Evolutionary conservation across 768 basidiomycete genomes (phyloP).

Genomic region (Zangia roseola): DNA sequence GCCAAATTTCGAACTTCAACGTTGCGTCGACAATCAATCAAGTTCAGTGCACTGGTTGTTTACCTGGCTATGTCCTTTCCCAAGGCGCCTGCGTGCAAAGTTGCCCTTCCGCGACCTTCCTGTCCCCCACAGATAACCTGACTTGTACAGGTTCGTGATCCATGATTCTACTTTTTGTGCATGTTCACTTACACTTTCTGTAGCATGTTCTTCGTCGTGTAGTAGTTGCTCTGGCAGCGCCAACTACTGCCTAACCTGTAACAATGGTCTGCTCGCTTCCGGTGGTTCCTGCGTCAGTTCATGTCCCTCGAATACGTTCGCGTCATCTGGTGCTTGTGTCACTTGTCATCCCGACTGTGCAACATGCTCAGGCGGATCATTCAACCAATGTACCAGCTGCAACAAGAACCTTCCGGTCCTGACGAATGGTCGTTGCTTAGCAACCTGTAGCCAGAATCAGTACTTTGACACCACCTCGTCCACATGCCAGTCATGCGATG

Average conservation of each 20-base stretch:
- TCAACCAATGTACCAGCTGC: constrained; percentile 79
- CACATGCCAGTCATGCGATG: constrained; percentile 70
- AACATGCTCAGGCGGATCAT: constrained; percentile 74
- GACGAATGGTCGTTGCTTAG: constrained; percentile 72
- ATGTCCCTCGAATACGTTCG: constrained; percentile 73
- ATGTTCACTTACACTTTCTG: constrained; percentile 7
- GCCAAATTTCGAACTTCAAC: constrained; percentile 71
- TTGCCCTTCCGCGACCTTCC: constrained; percentile 75
- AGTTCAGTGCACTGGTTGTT: constrained; percentile 72
- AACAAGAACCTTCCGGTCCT: constrained; percentile 66
- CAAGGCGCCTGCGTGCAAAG: constrained; percentile 64
- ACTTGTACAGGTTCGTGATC: constrained; percentile 66
- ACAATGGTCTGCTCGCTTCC: constrained; percentile 62
- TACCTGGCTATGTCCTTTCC: constrained; percentile 73
- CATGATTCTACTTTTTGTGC: neutral
- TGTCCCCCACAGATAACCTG: constrained; percentile 66
- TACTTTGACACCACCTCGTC: constrained; percentile 67
- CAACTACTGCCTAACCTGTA: constrained; percentile 73
- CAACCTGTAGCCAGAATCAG: constrained; percentile 70
- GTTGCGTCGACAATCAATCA: constrained; percentile 62
- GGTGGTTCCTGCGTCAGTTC: constrained; percentile 71
- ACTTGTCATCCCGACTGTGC: constrained; percentile 86
- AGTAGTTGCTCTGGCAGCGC: constrained; percentile 66
- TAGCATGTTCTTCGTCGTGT: constrained; percentile 75
- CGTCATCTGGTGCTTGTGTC: constrained; percentile 62